Evolutionary conservation across 2,329 filamentous ascomycete species (phyloP), one percentile per base, ranked within the genome.

Genomic region (Fusarium sp.): DNA sequence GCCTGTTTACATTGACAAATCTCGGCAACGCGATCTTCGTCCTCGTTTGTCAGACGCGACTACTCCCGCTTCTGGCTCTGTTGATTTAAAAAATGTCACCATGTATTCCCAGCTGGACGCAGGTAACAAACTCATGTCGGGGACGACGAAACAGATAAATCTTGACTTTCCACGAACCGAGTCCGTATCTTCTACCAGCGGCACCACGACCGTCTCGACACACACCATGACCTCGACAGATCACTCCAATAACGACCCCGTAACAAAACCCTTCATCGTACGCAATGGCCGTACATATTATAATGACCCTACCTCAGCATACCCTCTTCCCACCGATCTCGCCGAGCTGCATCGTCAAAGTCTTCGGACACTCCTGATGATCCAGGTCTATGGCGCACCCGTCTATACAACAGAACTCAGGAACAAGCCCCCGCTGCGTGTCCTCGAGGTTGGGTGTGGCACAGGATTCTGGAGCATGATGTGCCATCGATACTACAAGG

Each of bases 321-420:
- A 98, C 74, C 94, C 94, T n/a, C 84, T 98, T 3, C 95, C 95
- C 39, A 91, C 92, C 81, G 95, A 98, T 81, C 87, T 97, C 40
- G 84, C 91, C 40, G 95, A 98, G 81, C 87, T 97, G 49, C 94
- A 97, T 80, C 89, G 95, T 59, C 95, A 98, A 80, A 94, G 90
- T 48, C 84, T 98, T 58, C 90, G 93, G 63, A 97, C 95, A 0
- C 85, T 97, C 71, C 86, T 97, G 66, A 85, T 94, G 52, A 91
- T 93, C 71, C 90, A 93, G 75, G 87, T 97, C 34, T 94, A 96
- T 74, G 93, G 94, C 44, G 89, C 89, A 13, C 92, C 94, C 0
- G 87, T 96, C 58, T 95, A 92, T 79, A 92, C 91, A 10, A 90
- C 91, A 2, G 84, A 84, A 31, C 86, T 93, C 55, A 82, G 85